Percentiles rank a stretch among this genome's conserved stretches.
These are phyloP conservation scores for Zasmidium citrigriseum DNA, from an alignment of 2,329 filamentous ascomycete genomes.

Conservation along the genomic window DNA sequence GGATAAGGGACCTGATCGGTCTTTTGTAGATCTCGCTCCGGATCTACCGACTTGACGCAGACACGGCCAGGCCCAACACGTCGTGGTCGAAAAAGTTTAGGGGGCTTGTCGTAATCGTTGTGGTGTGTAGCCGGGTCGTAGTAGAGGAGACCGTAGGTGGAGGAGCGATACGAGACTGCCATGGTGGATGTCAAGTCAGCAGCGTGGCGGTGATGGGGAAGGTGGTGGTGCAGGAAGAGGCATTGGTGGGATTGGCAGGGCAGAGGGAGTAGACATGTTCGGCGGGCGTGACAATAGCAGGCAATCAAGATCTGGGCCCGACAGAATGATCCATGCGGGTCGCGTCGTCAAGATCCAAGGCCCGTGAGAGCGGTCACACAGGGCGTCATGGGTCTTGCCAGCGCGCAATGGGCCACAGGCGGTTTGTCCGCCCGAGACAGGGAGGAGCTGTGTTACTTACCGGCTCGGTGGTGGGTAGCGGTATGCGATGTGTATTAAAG, in stretches of 20 bases:
- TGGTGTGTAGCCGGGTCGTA: conserved; percentile 24
- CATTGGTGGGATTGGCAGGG: not conserved
- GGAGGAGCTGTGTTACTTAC: conserved; percentile 29
- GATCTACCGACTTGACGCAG: conserved; percentile 56
- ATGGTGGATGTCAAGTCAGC: conserved; percentile 21
- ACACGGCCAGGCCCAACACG: conserved; percentile 59
- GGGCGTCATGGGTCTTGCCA: conserved; percentile 23
- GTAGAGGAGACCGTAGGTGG: conserved; percentile 26
- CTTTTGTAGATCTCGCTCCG: conserved; percentile 40
- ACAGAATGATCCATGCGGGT: conserved; percentile 20
- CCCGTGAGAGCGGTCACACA: conserved; percentile 15
- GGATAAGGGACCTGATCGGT: conserved; percentile 19
- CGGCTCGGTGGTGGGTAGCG: conserved; percentile 9
- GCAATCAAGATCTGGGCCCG: conserved; percentile 8
- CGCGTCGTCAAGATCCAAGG: conserved; percentile 20
- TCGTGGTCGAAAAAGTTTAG: conserved; percentile 50
- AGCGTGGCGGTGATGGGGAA: not conserved
- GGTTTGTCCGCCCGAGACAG: conserved; percentile 22
- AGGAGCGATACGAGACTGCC: conserved; percentile 27
- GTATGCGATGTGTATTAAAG: conserved; percentile 21
- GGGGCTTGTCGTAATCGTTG: conserved; percentile 22
- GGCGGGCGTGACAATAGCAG: not conserved
- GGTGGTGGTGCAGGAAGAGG: conserved; percentile 3
- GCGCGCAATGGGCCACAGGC: conserved; percentile 14
- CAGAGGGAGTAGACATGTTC: conserved; percentile 9